Percentiles rank a stretch among this genome's conserved stretches.
Evolutionary conservation across 148 eudicot genomes (phyloP).

Genomic region (Talinum fruticosum): DNA sequence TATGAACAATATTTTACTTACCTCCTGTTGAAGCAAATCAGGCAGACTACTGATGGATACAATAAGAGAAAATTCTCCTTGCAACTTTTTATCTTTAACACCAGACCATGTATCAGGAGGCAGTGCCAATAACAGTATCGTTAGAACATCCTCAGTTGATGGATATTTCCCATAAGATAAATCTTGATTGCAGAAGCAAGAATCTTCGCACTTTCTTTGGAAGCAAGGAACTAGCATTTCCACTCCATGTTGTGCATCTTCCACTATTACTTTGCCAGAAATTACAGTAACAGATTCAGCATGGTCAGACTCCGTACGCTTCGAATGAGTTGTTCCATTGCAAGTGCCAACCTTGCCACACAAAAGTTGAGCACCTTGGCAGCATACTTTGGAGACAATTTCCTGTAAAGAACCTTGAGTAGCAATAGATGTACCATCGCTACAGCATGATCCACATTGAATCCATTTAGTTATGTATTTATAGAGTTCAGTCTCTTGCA

Average conservation of each 20-base stretch:
- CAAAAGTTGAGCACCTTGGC: conserved; percentile 45
- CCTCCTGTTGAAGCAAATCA: conserved; percentile 44
- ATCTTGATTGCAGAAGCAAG: conserved; percentile 11
- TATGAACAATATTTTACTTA: conserved; percentile 9
- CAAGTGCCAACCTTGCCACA: conserved; percentile 23
- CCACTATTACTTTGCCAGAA: conserved; percentile 32
- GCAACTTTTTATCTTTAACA: conserved; percentile 31
- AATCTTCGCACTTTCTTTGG: conserved; percentile 18
- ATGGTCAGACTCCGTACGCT: conserved; percentile 19
- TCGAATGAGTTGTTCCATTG: conserved; percentile 16
- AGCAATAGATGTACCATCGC: neutral
- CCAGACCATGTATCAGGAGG: conserved; percentile 43
- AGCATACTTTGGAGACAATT: conserved; percentile 34
- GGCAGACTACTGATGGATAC: conserved; percentile 35
- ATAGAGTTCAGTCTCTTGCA: conserved; percentile 38
- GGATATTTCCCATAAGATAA: conserved; percentile 25
- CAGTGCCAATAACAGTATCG: conserved; percentile 38
- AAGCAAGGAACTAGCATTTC: conserved; percentile 41
- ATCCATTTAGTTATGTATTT: conserved; percentile 30
- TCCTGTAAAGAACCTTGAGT: conserved; percentile 31
- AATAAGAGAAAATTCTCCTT: conserved; percentile 25
- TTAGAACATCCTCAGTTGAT: conserved; percentile 34
- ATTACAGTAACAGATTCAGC: conserved; percentile 21
- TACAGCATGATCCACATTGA: conserved; percentile 23
- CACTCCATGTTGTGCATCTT: conserved; percentile 20